These are phyloP conservation scores for Rosa rugosa DNA, from an alignment of 306 rosid species.

Conservation along the genomic window DNA sequence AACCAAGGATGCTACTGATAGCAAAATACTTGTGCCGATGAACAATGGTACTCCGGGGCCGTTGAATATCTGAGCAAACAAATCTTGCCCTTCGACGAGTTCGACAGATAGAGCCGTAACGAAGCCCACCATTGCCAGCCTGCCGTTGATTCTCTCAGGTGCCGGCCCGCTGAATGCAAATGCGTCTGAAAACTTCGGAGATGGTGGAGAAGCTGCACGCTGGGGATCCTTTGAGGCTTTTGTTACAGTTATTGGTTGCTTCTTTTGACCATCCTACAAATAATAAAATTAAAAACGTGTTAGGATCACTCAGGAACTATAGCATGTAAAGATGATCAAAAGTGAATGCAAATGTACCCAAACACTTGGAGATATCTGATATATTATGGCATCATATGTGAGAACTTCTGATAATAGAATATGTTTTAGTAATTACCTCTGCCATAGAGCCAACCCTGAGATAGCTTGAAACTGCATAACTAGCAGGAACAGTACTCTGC, in stretches of 20 bases:
- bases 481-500: not conserved
- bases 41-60: constrained; percentile 59
- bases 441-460: not conserved
- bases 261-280: constrained; percentile 8
- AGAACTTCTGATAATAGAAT: no score
- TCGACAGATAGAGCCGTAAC: constrained; percentile 61
- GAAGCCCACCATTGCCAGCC: constrained; percentile 69
- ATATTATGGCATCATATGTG: no score
- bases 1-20: constrained; percentile 56
- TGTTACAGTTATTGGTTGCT: constrained; percentile 8
- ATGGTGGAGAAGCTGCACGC: not conserved
- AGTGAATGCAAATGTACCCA: no score
- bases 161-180: constrained; percentile 67
- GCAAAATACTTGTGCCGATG: constrained; percentile 44
- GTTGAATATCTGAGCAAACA: constrained; percentile 45
- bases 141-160: constrained; percentile 74
- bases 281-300: no score
- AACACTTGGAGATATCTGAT: no score
- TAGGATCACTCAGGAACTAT: no score
- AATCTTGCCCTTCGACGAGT: constrained; percentile 46
- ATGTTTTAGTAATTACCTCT: not conserved
- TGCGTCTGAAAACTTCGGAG: constrained; percentile 38
- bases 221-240: not conserved
- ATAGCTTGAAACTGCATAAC: not conserved
- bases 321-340: no score